Evolutionary conservation across 495 filamentous ascomycete species (phyloP).

Genomic region (Podospora australis): DNA sequence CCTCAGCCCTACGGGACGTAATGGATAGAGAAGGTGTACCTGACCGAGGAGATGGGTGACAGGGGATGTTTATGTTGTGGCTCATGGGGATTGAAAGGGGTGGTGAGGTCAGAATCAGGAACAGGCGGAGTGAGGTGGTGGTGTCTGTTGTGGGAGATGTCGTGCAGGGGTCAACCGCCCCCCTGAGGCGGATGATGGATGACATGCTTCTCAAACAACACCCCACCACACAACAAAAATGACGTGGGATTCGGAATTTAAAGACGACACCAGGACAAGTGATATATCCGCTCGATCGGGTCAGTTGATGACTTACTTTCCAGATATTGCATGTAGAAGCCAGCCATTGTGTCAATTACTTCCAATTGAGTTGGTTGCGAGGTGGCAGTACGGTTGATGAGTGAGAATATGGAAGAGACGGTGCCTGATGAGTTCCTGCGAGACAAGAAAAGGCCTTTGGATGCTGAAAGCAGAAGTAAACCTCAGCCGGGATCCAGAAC

Average conservation of each 20-base stretch:
- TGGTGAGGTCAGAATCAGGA: constrained; percentile 20
- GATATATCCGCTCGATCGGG: not conserved
- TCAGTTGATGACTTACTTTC: constrained; percentile 49
- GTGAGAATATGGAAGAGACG: not conserved
- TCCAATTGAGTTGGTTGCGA: too few relatives aligned
- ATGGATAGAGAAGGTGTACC: constrained; percentile 6
- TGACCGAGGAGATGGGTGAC: constrained; percentile 13
- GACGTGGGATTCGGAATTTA: constrained; percentile 14
- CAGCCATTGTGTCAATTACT: constrained; percentile 42
- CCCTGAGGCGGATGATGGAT: constrained; percentile 17
- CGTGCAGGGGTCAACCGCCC: constrained; percentile 21
- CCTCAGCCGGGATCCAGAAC: constrained; percentile 29
- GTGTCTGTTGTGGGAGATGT: constrained; percentile 17
- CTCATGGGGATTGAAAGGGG: constrained; percentile 19
- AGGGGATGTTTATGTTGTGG: constrained; percentile 13
- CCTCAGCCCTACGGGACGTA: constrained; percentile 28
- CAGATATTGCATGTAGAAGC: constrained; percentile 59
- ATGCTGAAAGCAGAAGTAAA: constrained; percentile 12
- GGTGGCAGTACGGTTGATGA: constrained; percentile 3
- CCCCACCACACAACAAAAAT: constrained; percentile 20
- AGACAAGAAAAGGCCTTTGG: constrained; percentile 19
- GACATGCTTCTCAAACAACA: constrained; percentile 19
- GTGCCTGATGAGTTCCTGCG: constrained; percentile 11
- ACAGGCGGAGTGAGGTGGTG: constrained; percentile 2
- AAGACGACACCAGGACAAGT: not conserved